phyloP scores from a whole-genome alignment of 2,329 filamentous ascomycete genomes.

The Monilinia fructigena region DNA sequence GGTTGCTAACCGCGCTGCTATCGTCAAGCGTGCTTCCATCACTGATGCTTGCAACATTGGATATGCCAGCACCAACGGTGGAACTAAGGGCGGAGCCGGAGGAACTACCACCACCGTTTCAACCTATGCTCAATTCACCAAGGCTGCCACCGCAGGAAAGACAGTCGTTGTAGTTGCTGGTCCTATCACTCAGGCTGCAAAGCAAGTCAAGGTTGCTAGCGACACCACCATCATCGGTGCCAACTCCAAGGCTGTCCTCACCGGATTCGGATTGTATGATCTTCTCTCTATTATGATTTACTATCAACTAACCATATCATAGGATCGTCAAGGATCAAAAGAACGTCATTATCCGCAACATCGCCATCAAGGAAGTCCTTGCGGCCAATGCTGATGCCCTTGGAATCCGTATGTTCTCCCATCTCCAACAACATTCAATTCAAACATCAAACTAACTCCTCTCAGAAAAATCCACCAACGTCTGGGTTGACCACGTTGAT shows the following conservation, averaged over 20 bases:
- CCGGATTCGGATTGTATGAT: constrained; percentile 20
- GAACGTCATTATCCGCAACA: constrained; percentile 59
- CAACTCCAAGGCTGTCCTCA: constrained; percentile 5
- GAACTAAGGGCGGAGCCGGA: constrained; percentile 48
- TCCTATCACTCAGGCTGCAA: constrained; percentile 10
- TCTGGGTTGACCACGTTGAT: constrained; percentile 23
- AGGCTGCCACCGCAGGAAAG: constrained; percentile 17
- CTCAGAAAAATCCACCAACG: constrained; percentile 17
- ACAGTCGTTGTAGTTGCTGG: constrained; percentile 11
- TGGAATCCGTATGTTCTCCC: constrained; percentile 45
- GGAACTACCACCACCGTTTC: constrained; percentile 48
- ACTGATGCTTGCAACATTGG: constrained; percentile 41
- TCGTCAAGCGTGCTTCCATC: constrained; percentile 47
- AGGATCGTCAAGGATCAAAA: constrained; percentile 33
- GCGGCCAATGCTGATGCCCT: constrained; percentile 50
- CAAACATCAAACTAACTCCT: neutral
- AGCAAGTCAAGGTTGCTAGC: constrained; percentile 17
- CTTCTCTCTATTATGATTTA: neutral
- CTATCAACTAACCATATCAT: neutral
- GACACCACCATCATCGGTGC: constrained; percentile 19
- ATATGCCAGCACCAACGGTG: constrained; percentile 48
- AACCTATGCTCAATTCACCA: constrained; percentile 43
- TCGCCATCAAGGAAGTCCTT: constrained; percentile 52
- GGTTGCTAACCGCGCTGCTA: constrained; percentile 23
- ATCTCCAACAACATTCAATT: neutral